Base-by-base conservation (phyloP, 2,329 filamentous ascomycete species). In the Aspergillus novoparasiticus region DNA sequence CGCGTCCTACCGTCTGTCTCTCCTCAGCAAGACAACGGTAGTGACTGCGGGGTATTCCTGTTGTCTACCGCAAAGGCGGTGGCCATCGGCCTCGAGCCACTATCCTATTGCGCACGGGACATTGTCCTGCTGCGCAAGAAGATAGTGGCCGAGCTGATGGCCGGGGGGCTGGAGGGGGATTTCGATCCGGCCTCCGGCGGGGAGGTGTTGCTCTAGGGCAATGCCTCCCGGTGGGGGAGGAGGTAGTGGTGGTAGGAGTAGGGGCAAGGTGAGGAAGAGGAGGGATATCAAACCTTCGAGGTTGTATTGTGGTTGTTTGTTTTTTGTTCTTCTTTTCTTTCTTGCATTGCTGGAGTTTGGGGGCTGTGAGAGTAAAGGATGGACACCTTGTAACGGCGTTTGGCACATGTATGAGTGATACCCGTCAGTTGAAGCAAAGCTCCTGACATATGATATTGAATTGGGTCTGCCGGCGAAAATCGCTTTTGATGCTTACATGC, bases 1-100 rank as follows among this genome's bases (percentile, higher is more conserved):
- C 69, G 64, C 2, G 70, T 79, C 6, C 71, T 79, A 23, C 72
- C 75, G 6, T 78, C 78, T 2, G 48, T 68, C 6, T 81, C 79
- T 6, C 81, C 82, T 8, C 75, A 75, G 61, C 82, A 84, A 64
- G 68, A 79, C 61, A 84, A 84, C 63, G 76, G 77, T 32, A 79
- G 76, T 59, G 82, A 84, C 63, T 84, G 82, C 62, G 82, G 82
- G n/a, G 81, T 83, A 3, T 84, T 84, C 65, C 74, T 82, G 23
- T 72, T 83, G 23, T 82, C 81, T 11, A 83, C 79, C 5, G 82
- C 82, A 56, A 82, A 83, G 65, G 78, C 82, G 61, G 75, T 83
- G 57, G 76, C 79, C 57, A 68, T 83, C 32, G 78, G 78, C 19
- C 69, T 82, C 32, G 79, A 82, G 57, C 80, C 80, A 3, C 75